Conservation (phyloP, 495 filamentous ascomycete species). For the Symbiotaphrina buchneri region DNA sequence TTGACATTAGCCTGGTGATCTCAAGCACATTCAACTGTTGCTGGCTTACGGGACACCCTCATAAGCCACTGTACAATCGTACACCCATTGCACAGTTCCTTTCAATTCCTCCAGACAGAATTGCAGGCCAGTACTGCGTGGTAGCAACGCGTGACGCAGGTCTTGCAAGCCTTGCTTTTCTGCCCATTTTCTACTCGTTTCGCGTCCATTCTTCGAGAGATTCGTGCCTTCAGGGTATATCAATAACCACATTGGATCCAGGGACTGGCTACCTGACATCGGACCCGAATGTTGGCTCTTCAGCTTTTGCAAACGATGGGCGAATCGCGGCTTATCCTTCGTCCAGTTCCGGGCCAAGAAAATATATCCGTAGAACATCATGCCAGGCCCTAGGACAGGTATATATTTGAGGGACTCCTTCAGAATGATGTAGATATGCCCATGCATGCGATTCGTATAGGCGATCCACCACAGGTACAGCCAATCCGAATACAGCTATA, state of each 20-base stretch:
- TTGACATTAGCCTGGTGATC: constrained; percentile 6
- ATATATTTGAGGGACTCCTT: constrained; percentile 65
- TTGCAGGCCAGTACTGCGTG: constrained; percentile 51
- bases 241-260: constrained; percentile 70
- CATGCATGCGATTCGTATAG: constrained; percentile 54
- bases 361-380: constrained; percentile 68
- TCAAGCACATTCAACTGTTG: not conserved
- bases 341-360: constrained; percentile 70
- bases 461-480: constrained; percentile 76
- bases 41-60: constrained; percentile 48
- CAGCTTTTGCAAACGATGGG: constrained; percentile 44
- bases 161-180: constrained; percentile 44
- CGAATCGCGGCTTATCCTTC: constrained; percentile 47
- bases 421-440: constrained; percentile 67
- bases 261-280: constrained; percentile 23
- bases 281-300: constrained; percentile 27
- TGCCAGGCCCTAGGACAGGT: constrained; percentile 52
- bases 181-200: constrained; percentile 41
- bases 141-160: constrained; percentile 42
- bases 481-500: constrained; percentile 61
- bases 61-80: constrained; percentile 73
- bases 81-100: constrained; percentile 53
- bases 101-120: constrained; percentile 54
- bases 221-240: constrained; percentile 78
- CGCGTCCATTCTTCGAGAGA: constrained; percentile 37